A percentile compares a stretch with the other conserved stretches of the same genome.
These are phyloP conservation scores for Rubus idaeus DNA, from an alignment of 306 rosid genomes.

Conservation along the genomic window DNA sequence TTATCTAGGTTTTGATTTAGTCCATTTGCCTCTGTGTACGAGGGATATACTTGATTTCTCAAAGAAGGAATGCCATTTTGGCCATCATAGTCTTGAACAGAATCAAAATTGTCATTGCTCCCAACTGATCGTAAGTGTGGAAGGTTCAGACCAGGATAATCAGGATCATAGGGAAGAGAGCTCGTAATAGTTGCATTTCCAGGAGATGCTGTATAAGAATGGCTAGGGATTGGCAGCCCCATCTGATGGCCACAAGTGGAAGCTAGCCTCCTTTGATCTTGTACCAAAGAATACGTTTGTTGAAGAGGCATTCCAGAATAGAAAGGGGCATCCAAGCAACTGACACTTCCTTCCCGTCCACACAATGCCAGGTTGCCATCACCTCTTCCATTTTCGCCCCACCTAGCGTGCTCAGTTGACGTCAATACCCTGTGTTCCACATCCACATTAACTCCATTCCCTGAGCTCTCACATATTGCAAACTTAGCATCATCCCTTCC, in stretches of 20 bases:
- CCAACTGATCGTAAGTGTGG: conserved; percentile 10
- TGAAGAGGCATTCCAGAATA: conserved; percentile 29
- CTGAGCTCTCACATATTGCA: conserved; percentile 16
- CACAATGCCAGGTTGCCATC: background rate
- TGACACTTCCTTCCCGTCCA: background rate
- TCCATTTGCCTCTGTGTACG: conserved; percentile 25
- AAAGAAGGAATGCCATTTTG: conserved; percentile 27
- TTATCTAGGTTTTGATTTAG: conserved; percentile 8
- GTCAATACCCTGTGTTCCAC: conserved; percentile 14
- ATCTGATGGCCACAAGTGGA: conserved; percentile 30
- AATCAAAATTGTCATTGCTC: conserved; percentile 23
- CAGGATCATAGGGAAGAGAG: background rate
- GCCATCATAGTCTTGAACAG: conserved; percentile 11
- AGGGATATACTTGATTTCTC: conserved; percentile 24
- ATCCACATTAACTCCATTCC: conserved; percentile 20
- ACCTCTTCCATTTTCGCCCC: background rate
- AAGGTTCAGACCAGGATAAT: conserved; percentile 12
- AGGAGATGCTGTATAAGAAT: conserved; percentile 23
- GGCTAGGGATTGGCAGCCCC: conserved; percentile 16
- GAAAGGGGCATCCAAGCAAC: conserved; percentile 4
- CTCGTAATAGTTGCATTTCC: conserved; percentile 11
- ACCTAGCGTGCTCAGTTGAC: conserved; percentile 19
- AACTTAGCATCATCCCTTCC: conserved; percentile 25
- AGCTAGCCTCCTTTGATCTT: conserved; percentile 34
- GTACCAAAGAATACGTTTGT: conserved; percentile 28